Base-by-base conservation (phyloP, 805 yeast genomes). In the Suhomyces sp. region DNA sequence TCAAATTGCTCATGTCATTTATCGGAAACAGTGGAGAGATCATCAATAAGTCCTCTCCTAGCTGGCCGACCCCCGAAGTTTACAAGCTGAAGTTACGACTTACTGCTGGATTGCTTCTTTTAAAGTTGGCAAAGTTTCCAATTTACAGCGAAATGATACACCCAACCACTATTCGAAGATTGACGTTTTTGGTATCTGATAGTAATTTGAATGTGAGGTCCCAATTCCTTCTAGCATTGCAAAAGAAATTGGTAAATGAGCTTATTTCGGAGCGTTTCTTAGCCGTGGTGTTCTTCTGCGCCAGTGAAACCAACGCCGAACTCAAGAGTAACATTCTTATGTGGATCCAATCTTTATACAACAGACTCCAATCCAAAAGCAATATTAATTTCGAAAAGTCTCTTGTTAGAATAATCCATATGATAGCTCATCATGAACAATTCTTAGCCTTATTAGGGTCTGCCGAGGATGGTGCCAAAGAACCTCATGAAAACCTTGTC, bases 11-110 rank as follows among this genome's bases (percentile, higher is more conserved):
- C 29, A 74, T 82, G 33, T 82, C 90, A 1, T 72, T 88, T 33
- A 81, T 90, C 47, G 82, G 84, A 1, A 86, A 86, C 63, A 87
- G 88, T 45, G 97, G 97, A 27, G 97, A 91, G 61, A 78, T 90
- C 31, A 81, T 85, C 57, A 79, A 50, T 65, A 68, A 54, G 23
- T 74, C 76, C 50, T 60, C 76, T 4, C 71, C 67, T 8, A 68
- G 70, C 15, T 75, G 68, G 58, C 85, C 87, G 13, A 87, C 96
- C 0, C 96, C 96, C 4, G 71, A 64, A 24, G 70, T 71, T 35
- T 84, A 72, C 61, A 87, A 86, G 62, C 77, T 84, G 54, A 80
- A 82, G 56, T 67, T 90, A 47, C 76, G 96, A 59, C 70, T 88
- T 9, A 75, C 72, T 33, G 93, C 96, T 1, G 96, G 96, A 0